Percentiles rank a stretch among this genome's conserved stretches.
Conservation (phyloP, 139 green algal genomes). For the Chlorella vulgaris region DNA sequence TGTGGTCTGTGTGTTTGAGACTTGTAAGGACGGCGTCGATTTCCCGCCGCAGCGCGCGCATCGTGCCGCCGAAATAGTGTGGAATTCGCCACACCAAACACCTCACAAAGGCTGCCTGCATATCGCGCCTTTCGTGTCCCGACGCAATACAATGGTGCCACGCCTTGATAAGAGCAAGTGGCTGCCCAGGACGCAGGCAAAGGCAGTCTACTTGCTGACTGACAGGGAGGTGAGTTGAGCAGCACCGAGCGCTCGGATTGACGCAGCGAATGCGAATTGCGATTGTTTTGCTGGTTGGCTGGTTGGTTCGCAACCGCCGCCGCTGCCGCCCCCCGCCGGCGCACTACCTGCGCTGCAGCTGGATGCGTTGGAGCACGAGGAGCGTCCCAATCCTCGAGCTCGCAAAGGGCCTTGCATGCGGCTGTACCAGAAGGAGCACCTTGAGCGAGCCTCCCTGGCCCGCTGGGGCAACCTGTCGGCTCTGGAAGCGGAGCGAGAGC, state of each 20-base stretch:
- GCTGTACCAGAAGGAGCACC: conserved; percentile 11
- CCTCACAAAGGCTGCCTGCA: too few relatives aligned
- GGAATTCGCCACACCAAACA: too few relatives aligned
- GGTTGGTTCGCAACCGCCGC: neutral
- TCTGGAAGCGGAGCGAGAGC: conserved; percentile 11
- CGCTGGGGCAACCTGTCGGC: neutral
- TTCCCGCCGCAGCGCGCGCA: too few relatives aligned
- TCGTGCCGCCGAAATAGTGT: too few relatives aligned
- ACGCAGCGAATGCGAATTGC: neutral
- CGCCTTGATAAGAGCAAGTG: conserved; percentile 10
- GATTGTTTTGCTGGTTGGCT: neutral
- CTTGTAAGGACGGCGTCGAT: too few relatives aligned
- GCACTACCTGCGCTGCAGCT: neutral
- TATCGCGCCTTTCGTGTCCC: neutral
- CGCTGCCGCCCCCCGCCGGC: too few relatives aligned
- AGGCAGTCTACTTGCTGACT: conserved; percentile 5
- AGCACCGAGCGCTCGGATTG: neutral
- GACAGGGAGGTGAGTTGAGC: conserved; percentile 1
- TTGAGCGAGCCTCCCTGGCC: neutral
- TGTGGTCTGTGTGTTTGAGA: too few relatives aligned
- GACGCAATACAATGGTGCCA: conserved; percentile 10
- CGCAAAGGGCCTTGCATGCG: neutral
- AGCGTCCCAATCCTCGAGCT: conserved; percentile 8
- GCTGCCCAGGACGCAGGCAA: conserved; percentile 16
- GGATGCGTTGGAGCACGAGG: neutral